Evolutionary conservation across 495 filamentous ascomycete genomes (phyloP).

Genomic region (Podospora pseudocomata): DNA sequence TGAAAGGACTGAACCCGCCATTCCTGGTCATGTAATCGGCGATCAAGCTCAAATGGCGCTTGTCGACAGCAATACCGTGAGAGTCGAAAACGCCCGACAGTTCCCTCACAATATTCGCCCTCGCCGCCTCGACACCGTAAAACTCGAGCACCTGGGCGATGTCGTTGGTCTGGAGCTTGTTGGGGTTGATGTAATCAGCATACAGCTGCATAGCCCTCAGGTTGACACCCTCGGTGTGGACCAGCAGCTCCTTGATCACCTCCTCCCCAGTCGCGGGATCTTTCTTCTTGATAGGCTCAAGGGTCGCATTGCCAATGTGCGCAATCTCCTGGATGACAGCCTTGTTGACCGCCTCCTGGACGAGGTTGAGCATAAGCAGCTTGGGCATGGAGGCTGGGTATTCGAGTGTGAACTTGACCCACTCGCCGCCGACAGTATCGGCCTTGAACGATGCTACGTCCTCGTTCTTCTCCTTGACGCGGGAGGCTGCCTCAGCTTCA

Average conservation of each 20-base stretch:
- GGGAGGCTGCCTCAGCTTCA: constrained; percentile 43
- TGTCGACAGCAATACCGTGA: constrained; percentile 92
- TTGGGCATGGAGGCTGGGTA: constrained; percentile 76
- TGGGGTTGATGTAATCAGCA: constrained; percentile 78
- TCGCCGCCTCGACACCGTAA: constrained; percentile 93
- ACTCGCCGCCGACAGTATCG: constrained; percentile 67
- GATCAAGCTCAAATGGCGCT: constrained; percentile 90
- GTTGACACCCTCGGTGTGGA: constrained; percentile 81
- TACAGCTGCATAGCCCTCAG: constrained; percentile 85
- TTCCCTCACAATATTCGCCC: constrained; percentile 80
- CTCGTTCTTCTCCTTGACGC: constrained; percentile 60
- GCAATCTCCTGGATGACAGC: constrained; percentile 85
- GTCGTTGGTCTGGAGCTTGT: constrained; percentile 87
- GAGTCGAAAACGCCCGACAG: constrained; percentile 80
- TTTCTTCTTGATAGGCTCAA: constrained; percentile 60
- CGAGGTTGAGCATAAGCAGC: constrained; percentile 84
- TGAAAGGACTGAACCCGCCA: constrained; percentile 86
- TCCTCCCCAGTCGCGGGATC: constrained; percentile 47
- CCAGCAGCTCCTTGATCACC: constrained; percentile 48
- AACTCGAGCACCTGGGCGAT: constrained; percentile 75
- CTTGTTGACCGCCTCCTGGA: constrained; percentile 69
- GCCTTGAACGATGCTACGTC: constrained; percentile 75
- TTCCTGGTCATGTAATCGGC: constrained; percentile 92
- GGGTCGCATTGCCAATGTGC: constrained; percentile 67
- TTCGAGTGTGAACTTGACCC: constrained; percentile 77